phyloP scores from a whole-genome alignment of 345 rosid genomes.

The Citrus unshiu region DNA sequence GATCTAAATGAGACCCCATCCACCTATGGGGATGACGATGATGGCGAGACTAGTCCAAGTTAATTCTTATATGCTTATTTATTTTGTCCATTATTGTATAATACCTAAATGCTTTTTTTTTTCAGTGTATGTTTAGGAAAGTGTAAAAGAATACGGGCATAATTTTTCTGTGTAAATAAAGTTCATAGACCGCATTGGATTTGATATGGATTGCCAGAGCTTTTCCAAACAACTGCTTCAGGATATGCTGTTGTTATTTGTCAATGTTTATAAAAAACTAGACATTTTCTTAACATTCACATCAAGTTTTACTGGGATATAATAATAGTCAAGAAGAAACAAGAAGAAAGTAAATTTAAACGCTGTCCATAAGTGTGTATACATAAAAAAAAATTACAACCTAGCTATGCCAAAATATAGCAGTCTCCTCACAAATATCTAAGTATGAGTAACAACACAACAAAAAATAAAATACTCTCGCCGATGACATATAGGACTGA shows the following conservation, averaged over 20 bases:
- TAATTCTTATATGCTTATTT: not conserved
- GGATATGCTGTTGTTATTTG: not conserved
- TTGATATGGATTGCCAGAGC: not conserved
- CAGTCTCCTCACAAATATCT: not conserved
- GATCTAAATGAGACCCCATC: not conserved
- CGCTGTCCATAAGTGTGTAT: not conserved
- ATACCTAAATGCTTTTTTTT: not conserved
- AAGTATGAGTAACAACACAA: not conserved
- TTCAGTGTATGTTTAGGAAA: not conserved
- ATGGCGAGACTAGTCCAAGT: not conserved
- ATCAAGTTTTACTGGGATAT: not conserved
- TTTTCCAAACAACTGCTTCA: not conserved
- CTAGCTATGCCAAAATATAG: not conserved
- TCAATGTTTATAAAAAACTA: not conserved
- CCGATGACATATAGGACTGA: not conserved
- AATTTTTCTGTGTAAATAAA: not conserved
- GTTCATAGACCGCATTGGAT: not conserved
- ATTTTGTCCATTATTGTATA: not conserved
- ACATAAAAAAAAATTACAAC: not conserved
- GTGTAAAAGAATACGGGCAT: not conserved
- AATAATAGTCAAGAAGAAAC: too few species aligned
- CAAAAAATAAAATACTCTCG: conserved; percentile 2
- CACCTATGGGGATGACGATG: not conserved
- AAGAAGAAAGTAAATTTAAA: not conserved
- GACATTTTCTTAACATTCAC: not conserved